phyloP scores from a whole-genome alignment of 306 rosid species.

The Dalbergia cochinchinensis region DNA sequence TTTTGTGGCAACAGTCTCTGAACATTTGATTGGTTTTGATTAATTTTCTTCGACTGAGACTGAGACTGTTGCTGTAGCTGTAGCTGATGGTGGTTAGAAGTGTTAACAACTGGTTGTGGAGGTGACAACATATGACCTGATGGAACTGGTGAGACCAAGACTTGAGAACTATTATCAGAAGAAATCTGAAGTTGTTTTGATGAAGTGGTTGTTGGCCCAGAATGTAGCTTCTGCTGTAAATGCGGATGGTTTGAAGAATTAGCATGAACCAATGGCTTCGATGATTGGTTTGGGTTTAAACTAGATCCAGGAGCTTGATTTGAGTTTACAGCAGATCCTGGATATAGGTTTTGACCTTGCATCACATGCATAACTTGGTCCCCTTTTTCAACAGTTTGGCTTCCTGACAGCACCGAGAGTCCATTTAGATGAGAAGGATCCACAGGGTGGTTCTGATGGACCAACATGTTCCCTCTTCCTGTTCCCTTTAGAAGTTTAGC shows the following conservation, averaged over 20 bases:
- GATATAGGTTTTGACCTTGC: conserved; percentile 82
- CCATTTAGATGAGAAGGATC: conserved; percentile 77
- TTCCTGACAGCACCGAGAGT: conserved; percentile 62
- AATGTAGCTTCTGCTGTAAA: conserved; percentile 63
- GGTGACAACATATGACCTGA: conserved; percentile 58
- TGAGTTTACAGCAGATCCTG: conserved; percentile 76
- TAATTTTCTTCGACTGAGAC: conserved; percentile 64
- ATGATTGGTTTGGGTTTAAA: conserved; percentile 57
- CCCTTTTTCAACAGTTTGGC: conserved; percentile 77
- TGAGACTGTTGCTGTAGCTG: conserved; percentile 51
- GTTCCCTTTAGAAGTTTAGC: conserved; percentile 80
- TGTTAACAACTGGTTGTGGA: conserved; percentile 46
- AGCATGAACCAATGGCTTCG: conserved; percentile 62
- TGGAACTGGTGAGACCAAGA: conserved; percentile 62
- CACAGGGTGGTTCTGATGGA: conserved; percentile 68
- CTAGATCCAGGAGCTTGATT: conserved; percentile 69
- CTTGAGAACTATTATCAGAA: conserved; percentile 65
- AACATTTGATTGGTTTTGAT: conserved; percentile 64
- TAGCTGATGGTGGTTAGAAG: conserved; percentile 62
- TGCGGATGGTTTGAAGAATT: conserved; percentile 70
- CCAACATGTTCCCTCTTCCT: conserved; percentile 75
- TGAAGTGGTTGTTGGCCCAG: conserved; percentile 57
- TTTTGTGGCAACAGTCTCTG: conserved; percentile 68
- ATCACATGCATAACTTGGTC: conserved; percentile 70
- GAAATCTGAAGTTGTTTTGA: conserved; percentile 67